phyloP scores from a whole-genome alignment of 177 flowering plant species.

The Tripterygium wilfordii region DNA sequence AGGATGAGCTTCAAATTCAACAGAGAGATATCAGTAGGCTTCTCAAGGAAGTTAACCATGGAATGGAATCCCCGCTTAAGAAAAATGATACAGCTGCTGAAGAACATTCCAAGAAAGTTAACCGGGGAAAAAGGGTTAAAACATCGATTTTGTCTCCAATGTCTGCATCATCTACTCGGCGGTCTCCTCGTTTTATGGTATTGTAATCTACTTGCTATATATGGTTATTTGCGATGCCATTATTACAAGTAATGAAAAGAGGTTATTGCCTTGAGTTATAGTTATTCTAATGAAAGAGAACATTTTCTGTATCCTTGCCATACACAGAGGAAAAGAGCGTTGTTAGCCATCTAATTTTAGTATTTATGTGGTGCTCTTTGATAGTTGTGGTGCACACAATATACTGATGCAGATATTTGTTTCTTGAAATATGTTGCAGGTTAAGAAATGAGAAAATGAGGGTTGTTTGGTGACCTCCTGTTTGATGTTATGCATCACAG shows the following conservation, averaged over 20 bases:
- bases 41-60: constrained; percentile 20
- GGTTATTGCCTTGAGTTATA: too few species aligned
- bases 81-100: constrained; percentile 19
- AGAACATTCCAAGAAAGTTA: constrained; percentile 21
- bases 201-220: neutral
- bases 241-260: too few species aligned
- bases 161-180: constrained; percentile 44
- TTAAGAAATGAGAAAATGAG: constrained; percentile 11
- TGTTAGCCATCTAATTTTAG: too few species aligned
- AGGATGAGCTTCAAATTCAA: constrained; percentile 15
- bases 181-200: constrained; percentile 65
- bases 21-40: constrained; percentile 9
- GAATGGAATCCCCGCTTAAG: constrained; percentile 25
- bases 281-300: too few species aligned
- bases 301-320: too few species aligned
- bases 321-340: too few species aligned
- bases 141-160: constrained; percentile 34
- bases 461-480: neutral
- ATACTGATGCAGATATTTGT: neutral
- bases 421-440: constrained; percentile 16
- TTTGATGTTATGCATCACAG: neutral
- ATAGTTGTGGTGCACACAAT: neutral
- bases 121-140: constrained; percentile 22
- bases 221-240: neutral
- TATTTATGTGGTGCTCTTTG: too few species aligned